Conservation (phyloP, 371 early-diverging fungal genomes). For the Dichotomocladium elegans region DNA sequence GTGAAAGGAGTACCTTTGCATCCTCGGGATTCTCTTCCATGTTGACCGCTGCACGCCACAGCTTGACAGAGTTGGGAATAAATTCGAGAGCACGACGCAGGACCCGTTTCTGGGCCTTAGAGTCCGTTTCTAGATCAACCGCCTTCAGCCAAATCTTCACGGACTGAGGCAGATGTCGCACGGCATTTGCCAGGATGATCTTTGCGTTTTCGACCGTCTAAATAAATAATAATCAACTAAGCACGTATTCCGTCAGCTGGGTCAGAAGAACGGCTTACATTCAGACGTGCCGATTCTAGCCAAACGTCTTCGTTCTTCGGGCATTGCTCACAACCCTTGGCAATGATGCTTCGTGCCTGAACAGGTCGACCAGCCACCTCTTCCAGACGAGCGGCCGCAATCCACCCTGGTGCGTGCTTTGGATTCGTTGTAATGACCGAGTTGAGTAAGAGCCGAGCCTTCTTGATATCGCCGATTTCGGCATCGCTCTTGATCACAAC, state of each 20-base stretch:
- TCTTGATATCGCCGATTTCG: slow-evolving; percentile 93
- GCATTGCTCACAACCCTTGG: slow-evolving; percentile 92
- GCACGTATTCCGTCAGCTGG: no score
- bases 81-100: slow-evolving; percentile 93
- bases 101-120: slow-evolving; percentile 74
- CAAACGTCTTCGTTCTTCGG: slow-evolving; percentile 93
- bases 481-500: slow-evolving; percentile 79
- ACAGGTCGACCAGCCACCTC: slow-evolving; percentile 85
- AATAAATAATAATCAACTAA: background rate
- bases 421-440: slow-evolving; percentile 93
- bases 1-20: slow-evolving; percentile 84
- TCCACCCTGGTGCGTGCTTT: slow-evolving; percentile 96
- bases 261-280: slow-evolving; percentile 30
- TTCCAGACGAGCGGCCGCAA: slow-evolving; percentile 95
- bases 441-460: slow-evolving; percentile 82
- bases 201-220: slow-evolving; percentile 77
- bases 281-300: slow-evolving; percentile 93
- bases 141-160: slow-evolving; percentile 94
- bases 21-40: slow-evolving; percentile 92
- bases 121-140: slow-evolving; percentile 79
- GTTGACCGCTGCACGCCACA: slow-evolving; percentile 92
- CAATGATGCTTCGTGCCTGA: slow-evolving; percentile 82
- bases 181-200: slow-evolving; percentile 87
- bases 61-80: slow-evolving; percentile 85
- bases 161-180: slow-evolving; percentile 84